Conservation (phyloP, 768 basidiomycete species). For the Suillus tomentosus region DNA sequence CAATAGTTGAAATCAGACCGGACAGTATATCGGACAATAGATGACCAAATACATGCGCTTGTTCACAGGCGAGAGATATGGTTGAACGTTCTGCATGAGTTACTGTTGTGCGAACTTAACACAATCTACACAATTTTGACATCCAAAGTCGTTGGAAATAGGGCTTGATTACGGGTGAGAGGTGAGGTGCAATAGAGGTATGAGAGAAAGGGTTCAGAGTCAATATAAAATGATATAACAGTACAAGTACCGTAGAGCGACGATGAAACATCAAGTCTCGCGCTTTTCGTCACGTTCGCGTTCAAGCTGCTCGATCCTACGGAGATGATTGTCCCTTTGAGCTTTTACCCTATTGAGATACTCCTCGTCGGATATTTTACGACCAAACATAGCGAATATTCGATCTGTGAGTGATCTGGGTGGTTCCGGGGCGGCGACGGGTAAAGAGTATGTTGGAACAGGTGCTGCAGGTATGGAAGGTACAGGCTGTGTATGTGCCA, state of each 20-base stretch:
- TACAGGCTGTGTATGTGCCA: slow-evolving; percentile 18
- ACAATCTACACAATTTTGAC: neutral
- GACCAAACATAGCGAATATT: slow-evolving; percentile 35
- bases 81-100: neutral
- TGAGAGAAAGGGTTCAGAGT: neutral
- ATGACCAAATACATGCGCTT: neutral
- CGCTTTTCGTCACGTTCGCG: slow-evolving; percentile 25
- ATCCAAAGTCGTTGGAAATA: neutral
- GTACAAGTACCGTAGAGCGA: neutral
- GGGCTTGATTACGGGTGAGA: neutral
- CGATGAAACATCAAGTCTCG: slow-evolving; percentile 10
- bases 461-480: slow-evolving; percentile 4
- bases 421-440: slow-evolving; percentile 9
- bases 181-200: neutral
- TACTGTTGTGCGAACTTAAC: neutral
- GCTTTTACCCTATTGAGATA: slow-evolving; percentile 61
- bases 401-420: slow-evolving; percentile 36
- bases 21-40: neutral
- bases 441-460: neutral
- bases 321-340: slow-evolving; percentile 55
- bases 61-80: neutral
- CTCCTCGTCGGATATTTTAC: slow-evolving; percentile 68
- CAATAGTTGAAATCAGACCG: neutral
- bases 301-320: slow-evolving; percentile 62
- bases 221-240: neutral